Conservation (phyloP, 208 protist genomes). For the Leishmania tropica region DNA sequence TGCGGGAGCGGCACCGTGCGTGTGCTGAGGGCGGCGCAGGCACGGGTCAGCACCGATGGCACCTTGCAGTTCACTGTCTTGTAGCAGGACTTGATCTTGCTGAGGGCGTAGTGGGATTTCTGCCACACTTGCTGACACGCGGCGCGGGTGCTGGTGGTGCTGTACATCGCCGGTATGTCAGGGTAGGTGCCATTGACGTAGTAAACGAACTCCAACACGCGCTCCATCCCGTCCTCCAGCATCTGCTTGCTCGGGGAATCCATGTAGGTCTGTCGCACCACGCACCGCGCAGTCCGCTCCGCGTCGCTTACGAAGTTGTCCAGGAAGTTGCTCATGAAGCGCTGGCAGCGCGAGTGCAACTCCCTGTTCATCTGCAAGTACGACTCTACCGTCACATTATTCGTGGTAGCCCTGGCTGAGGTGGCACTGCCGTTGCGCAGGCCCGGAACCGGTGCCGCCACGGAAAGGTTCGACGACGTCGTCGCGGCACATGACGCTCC, state of each 20-base stretch:
- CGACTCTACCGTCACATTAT: conserved; percentile 26
- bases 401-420: conserved; percentile 12
- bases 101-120: conserved; percentile 52
- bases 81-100: conserved; percentile 58
- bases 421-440: conserved; percentile 14
- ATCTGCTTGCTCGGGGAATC: conserved; percentile 46
- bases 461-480: neutral
- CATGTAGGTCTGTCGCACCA: conserved; percentile 53
- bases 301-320: conserved; percentile 45
- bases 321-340: conserved; percentile 50
- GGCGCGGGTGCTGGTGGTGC: conserved; percentile 38
- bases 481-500: neutral
- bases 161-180: conserved; percentile 50
- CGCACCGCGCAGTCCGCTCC: conserved; percentile 37
- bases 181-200: conserved; percentile 41
- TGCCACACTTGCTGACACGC: conserved; percentile 43
- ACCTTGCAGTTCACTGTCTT: conserved; percentile 43
- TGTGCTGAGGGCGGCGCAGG: conserved; percentile 44
- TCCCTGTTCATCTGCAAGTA: conserved; percentile 37
- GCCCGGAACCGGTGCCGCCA: conserved; percentile 26
- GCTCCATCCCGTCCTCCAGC: conserved; percentile 47
- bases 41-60: conserved; percentile 34
- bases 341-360: conserved; percentile 37
- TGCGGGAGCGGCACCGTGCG: conserved; percentile 3
- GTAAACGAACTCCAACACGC: conserved; percentile 49